These are phyloP conservation scores for Rhizophora apiculata DNA, from an alignment of 345 rosid genomes.

Conservation along the genomic window DNA sequence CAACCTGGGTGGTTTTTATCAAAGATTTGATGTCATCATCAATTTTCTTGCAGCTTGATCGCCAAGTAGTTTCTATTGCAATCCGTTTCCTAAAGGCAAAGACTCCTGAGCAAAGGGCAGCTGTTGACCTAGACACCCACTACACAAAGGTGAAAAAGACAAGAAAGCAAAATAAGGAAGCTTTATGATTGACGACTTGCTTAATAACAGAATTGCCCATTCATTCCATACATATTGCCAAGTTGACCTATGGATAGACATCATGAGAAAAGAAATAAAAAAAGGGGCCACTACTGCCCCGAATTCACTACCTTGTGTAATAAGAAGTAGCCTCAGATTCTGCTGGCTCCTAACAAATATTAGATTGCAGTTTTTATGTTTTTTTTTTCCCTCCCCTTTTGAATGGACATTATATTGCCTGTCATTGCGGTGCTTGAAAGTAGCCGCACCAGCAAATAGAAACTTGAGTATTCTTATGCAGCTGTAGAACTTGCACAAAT, in stretches of 20 bases:
- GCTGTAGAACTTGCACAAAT: constrained; percentile 1
- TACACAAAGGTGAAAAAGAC: constrained; percentile 54
- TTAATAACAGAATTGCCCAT: too few relatives aligned
- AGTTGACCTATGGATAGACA: too few relatives aligned
- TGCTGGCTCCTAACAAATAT: too few relatives aligned
- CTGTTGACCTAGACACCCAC: constrained; percentile 97
- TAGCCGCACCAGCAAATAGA: not conserved
- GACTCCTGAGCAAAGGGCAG: constrained; percentile 91
- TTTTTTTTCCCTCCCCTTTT: too few relatives aligned
- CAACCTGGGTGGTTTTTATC: not conserved
- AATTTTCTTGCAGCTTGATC: constrained; percentile 55
- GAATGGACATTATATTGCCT: too few relatives aligned
- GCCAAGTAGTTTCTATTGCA: constrained; percentile 65
- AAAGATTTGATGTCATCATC: not conserved
- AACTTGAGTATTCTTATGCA: not conserved
- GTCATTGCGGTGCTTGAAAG: too few relatives aligned
- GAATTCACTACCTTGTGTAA: too few relatives aligned
- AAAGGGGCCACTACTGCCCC: too few relatives aligned
- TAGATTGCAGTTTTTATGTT: too few relatives aligned
- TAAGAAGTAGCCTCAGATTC: too few relatives aligned
- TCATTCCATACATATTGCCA: too few relatives aligned
- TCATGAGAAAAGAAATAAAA: too few relatives aligned
- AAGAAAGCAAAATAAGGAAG: not conserved
- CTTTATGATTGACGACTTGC: not conserved
- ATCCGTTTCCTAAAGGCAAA: constrained; percentile 80